phyloP scores from a whole-genome alignment of 2,329 filamentous ascomycete species.

The Bipolaris gigantea region DNA sequence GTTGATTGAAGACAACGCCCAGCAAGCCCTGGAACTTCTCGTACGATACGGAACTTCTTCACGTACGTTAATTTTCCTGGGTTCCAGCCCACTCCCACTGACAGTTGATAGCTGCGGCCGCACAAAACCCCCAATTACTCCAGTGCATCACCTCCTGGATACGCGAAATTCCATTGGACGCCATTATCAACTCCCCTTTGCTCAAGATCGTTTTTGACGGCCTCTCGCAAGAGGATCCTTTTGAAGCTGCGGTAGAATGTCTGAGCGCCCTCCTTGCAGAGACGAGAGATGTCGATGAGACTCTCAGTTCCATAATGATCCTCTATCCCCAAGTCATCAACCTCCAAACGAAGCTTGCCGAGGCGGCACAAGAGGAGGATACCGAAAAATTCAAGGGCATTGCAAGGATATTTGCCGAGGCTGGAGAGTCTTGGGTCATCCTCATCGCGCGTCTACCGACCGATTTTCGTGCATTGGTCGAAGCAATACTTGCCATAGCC shows the following conservation, averaged over 20 bases:
- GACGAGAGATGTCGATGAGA: slow-evolving; percentile 91
- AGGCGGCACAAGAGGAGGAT: slow-evolving; percentile 79
- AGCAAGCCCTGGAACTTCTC: slow-evolving; percentile 82
- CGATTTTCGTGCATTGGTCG: slow-evolving; percentile 82
- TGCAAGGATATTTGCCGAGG: slow-evolving; percentile 88
- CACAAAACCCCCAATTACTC: slow-evolving; percentile 85
- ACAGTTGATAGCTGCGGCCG: slow-evolving; percentile 60
- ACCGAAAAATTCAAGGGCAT: slow-evolving; percentile 82
- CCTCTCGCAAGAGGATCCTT: slow-evolving; percentile 72
- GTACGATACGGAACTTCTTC: slow-evolving; percentile 92
- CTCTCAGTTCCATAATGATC: slow-evolving; percentile 75
- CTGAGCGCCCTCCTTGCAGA: slow-evolving; percentile 89
- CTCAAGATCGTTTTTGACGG: slow-evolving; percentile 79
- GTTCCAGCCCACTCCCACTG: slow-evolving; percentile 6
- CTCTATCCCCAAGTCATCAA: slow-evolving; percentile 80
- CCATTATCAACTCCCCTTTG: slow-evolving; percentile 82
- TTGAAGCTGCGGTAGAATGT: slow-evolving; percentile 88
- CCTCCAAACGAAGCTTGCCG: slow-evolving; percentile 73
- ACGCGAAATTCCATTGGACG: slow-evolving; percentile 81
- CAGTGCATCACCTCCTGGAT: slow-evolving; percentile 98
- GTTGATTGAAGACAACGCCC: slow-evolving; percentile 85
- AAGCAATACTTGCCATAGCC: slow-evolving; percentile 89
- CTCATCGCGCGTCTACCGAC: slow-evolving; percentile 81
- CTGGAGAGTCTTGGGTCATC: slow-evolving; percentile 92
- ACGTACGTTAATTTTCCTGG: slow-evolving; percentile 59